Base-by-base conservation (phyloP, 2,329 filamentous ascomycete species). In the Zymoseptoria pseudotritici region DNA sequence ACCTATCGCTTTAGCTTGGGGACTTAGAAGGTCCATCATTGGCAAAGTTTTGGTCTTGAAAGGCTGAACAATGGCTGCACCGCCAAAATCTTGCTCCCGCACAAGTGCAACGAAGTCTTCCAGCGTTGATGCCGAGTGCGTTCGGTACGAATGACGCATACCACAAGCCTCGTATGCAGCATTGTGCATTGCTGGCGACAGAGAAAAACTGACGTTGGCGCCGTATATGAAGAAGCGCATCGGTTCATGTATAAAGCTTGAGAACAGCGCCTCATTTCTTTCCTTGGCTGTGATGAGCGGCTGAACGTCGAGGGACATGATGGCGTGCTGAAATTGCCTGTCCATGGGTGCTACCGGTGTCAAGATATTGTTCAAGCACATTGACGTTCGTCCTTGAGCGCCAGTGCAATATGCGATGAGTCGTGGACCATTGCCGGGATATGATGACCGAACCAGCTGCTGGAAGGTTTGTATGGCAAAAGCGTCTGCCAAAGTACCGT, bases 121-220 rank as follows among this genome's bases (percentile, higher is more conserved):
- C 10, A 91, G 72, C 0, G 83, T 83, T 19, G 79, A 75, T 4
- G 85, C 85, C 55, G 88, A 86, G 59, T 84, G 80, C 1, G 84
- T 83, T n/a, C 78, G 75, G 69, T 90, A 91, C 5, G 79, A 73
- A 66, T 91, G 88, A 0, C 84, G 85, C 70, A 91, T 83, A 0
- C 88, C 88, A 64, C 84, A 84, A 22, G 80, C 82, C 56, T 80
- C 77, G 60, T 89, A 84, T 0, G 88, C 88, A 5, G 86, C 80
- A 58, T 86, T 89, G 71, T 92, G 88, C 87, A 91, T 91, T 6
- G 86, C 85, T 1, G 89, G 88, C 0, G 88, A 91, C 58, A 91
- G 72, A 70, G 86, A 90, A 75, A 89, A 89, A 55, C 80, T 83
- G 9, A 89, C 84, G 58, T 86, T 86, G 58, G 83, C 85, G n/a